Evolutionary conservation across 192 early-diverging fungal species (phyloP).

Genomic region (Allomyces arbusculus): DNA sequence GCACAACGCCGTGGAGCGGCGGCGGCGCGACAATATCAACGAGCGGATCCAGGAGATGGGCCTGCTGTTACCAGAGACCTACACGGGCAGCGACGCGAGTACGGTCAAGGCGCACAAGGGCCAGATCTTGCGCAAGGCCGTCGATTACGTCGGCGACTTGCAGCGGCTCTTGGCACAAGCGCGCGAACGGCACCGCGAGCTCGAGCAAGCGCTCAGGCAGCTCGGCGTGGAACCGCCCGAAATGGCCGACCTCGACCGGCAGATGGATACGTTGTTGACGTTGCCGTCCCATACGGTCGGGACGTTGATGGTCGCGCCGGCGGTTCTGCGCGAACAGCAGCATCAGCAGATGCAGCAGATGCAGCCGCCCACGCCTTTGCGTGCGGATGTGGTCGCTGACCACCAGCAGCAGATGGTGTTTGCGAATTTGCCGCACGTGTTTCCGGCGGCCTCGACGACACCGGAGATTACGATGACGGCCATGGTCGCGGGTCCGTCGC

Average conservation of each 20-base stretch:
- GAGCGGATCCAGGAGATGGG: constrained; percentile 90
- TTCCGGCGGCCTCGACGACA: too few species aligned
- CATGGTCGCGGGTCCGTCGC: too few species aligned
- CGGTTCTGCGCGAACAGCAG: too few species aligned
- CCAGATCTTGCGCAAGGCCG: constrained; percentile 74
- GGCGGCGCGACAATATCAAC: constrained; percentile 93
- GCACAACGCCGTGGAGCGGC: constrained; percentile 93
- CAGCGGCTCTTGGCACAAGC: constrained; percentile 43
- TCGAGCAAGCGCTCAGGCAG: constrained; percentile 21
- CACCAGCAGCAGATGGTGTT: too few species aligned
- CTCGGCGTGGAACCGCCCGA: background rate
- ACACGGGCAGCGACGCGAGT: constrained; percentile 25
- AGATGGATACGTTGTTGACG: background rate
- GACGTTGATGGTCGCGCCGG: too few species aligned
- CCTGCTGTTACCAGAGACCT: constrained; percentile 58
- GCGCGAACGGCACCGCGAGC: constrained; percentile 42
- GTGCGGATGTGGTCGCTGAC: too few species aligned
- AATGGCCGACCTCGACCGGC: background rate
- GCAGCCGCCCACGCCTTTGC: too few species aligned
- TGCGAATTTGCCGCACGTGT: too few species aligned
- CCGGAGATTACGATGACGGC: too few species aligned
- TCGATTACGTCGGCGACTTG: constrained; percentile 78
- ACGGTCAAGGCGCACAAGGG: constrained; percentile 92
- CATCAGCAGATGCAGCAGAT: too few species aligned
- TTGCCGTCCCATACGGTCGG: too few species aligned